phyloP scores from a whole-genome alignment of 2,329 filamentous ascomycete genomes.

The Paramyrothecium sp. region DNA sequence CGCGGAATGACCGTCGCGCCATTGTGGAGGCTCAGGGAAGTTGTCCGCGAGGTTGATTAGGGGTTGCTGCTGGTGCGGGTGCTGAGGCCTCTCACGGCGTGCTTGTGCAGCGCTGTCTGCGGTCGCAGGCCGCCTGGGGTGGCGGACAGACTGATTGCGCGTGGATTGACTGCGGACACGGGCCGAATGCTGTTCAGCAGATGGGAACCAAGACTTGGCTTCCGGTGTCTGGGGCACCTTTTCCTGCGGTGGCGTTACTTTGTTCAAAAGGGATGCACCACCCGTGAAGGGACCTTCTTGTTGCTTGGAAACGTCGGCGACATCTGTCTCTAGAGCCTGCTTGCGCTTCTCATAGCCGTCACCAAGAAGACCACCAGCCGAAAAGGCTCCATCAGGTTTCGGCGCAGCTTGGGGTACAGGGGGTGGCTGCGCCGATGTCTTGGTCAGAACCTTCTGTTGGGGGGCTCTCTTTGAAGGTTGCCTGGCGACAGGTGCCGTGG shows the following conservation, averaged over 20 bases:
- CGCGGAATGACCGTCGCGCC: constrained; percentile 33
- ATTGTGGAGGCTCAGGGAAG: constrained; percentile 61
- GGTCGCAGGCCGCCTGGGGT: constrained; percentile 16
- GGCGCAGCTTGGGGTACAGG: constrained; percentile 9
- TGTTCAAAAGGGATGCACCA: constrained; percentile 57
- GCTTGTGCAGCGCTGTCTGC: constrained; percentile 16
- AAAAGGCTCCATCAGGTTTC: constrained; percentile 41
- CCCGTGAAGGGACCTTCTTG: constrained; percentile 47
- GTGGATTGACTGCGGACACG: constrained; percentile 25
- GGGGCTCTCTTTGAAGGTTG: constrained; percentile 9
- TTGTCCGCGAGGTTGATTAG: constrained; percentile 63
- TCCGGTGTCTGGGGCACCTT: constrained; percentile 19
- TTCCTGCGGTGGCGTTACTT: constrained; percentile 16
- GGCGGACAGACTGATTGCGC: constrained; percentile 8
- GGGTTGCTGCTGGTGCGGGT: constrained; percentile 60
- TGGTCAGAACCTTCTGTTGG: constrained; percentile 19
- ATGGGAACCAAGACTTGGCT: constrained; percentile 33
- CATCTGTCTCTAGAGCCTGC: constrained; percentile 25
- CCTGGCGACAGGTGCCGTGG: constrained; percentile 1
- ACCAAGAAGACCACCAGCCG: constrained; percentile 50
- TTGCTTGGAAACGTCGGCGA: constrained; percentile 31
- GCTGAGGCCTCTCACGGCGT: constrained; percentile 23
- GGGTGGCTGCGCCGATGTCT: constrained; percentile 30
- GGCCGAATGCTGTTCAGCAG: constrained; percentile 34
- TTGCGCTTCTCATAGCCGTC: constrained; percentile 47